Evolutionary conservation across 2,329 filamentous ascomycete genomes (phyloP).

Genomic region (Fusarium scirpi): DNA sequence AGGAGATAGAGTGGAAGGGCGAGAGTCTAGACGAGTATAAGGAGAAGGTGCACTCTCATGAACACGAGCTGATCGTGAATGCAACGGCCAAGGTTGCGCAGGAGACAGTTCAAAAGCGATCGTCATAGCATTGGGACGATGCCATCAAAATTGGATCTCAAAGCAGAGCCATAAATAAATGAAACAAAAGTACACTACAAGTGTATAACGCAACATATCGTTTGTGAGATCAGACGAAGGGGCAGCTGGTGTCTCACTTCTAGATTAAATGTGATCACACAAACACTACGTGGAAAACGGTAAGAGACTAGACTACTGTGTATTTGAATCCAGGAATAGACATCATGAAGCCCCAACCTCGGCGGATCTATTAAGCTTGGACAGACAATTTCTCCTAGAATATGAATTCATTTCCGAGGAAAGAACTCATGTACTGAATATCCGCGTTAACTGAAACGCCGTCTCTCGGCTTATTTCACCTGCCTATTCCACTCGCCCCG

Average conservation of each 20-base stretch:
- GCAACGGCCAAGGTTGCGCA: constrained; percentile 68
- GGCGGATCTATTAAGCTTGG: background rate
- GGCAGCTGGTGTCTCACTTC: background rate
- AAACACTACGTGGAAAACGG: background rate
- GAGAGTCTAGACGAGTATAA: constrained; percentile 75
- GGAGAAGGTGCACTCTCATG: constrained; percentile 78
- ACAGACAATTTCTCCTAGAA: background rate
- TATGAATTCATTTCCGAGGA: constrained; percentile 3
- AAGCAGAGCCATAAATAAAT: background rate
- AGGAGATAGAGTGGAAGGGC: constrained; percentile 75
- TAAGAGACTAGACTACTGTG: background rate
- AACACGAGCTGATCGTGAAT: constrained; percentile 84
- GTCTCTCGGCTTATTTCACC: constrained; percentile 8
- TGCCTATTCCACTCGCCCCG: constrained; percentile 35
- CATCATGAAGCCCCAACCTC: background rate
- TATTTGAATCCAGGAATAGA: background rate
- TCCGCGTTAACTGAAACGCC: constrained; percentile 22
- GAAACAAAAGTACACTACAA: background rate
- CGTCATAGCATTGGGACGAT: constrained; percentile 6
- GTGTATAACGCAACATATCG: background rate
- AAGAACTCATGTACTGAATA: constrained; percentile 3
- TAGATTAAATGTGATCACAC: background rate
- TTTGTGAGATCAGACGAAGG: background rate
- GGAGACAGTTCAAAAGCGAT: constrained; percentile 52
- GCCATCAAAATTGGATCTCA: background rate